These are phyloP conservation scores for Fraxinus angustifolia DNA, from an alignment of 305 asterid species.

Conservation along the genomic window DNA sequence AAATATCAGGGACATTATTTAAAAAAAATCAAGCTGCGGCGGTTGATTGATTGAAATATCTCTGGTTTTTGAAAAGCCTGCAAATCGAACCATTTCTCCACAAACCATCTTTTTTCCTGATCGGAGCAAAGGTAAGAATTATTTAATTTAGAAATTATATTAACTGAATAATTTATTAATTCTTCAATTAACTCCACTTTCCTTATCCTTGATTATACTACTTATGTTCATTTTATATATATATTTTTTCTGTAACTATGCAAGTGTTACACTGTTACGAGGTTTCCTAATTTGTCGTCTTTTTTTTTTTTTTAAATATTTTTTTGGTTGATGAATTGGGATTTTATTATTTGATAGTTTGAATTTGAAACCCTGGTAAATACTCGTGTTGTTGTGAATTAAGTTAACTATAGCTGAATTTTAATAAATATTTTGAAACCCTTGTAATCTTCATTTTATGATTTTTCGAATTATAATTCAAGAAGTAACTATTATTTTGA, in stretches of 20 bases:
- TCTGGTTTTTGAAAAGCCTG: background rate
- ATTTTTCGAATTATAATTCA: background rate
- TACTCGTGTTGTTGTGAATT: background rate
- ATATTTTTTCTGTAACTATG: no score
- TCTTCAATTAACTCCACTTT: no score
- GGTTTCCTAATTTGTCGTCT: no score
- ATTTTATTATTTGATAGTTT: background rate
- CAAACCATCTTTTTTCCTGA: background rate
- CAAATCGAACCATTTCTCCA: background rate
- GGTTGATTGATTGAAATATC: background rate
- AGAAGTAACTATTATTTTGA: background rate
- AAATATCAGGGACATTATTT: background rate
- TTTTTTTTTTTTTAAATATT: no score
- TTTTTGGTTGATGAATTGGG: background rate
- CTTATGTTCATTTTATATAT: no score
- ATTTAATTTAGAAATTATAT: background rate
- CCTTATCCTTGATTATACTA: no score
- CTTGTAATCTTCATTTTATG: background rate
- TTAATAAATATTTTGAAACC: background rate
- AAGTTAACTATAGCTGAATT: background rate
- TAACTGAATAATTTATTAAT: no score
- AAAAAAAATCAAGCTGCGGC: background rate
- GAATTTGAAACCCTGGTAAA: background rate
- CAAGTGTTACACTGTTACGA: no score
- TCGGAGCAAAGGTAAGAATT: background rate